These are phyloP conservation scores for Cladosporium sp. DNA, from an alignment of 2,329 filamentous ascomycete genomes.

Conservation along the genomic window DNA sequence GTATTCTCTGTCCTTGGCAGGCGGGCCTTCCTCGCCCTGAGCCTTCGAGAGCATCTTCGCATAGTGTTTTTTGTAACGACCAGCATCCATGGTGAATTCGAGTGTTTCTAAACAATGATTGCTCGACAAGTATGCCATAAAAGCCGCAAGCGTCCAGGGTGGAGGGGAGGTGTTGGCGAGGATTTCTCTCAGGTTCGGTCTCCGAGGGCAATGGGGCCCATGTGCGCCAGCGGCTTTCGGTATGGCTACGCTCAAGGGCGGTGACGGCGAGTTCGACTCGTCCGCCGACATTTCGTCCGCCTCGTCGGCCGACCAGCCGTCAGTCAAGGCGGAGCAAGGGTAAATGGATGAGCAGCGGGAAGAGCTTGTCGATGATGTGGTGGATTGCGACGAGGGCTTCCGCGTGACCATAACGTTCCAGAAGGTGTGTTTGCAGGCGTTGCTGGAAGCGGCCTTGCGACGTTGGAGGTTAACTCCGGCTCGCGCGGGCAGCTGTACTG, in stretches of 20 bases:
- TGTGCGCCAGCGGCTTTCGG: conserved; percentile 33
- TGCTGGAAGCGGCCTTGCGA: conserved; percentile 17
- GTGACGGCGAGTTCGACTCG: conserved; percentile 33
- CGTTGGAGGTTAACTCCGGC: conserved; percentile 19
- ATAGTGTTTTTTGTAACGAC: conserved; percentile 69
- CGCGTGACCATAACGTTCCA: conserved; percentile 27
- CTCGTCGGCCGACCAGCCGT: conserved; percentile 40
- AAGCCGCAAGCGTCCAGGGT: conserved; percentile 85
- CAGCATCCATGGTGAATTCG: conserved; percentile 92
- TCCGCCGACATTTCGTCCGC: conserved; percentile 45
- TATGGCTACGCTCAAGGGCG: conserved; percentile 47
- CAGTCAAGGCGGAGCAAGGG: conserved; percentile 21
- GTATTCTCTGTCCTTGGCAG: conserved; percentile 57
- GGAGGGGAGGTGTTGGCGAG: conserved; percentile 77
- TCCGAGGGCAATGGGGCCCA: conserved; percentile 50
- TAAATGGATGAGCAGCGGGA: conserved; percentile 21
- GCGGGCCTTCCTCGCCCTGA: conserved; percentile 38
- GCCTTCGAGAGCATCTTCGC: conserved; percentile 50
- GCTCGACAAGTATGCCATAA: conserved; percentile 93
- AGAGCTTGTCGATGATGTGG: conserved; percentile 23
- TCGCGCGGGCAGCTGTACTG: conserved; percentile 26
- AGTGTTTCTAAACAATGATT: conserved; percentile 96
- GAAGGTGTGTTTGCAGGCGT: conserved; percentile 16
- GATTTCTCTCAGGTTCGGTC: conserved; percentile 79
- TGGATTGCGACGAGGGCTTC: conserved; percentile 25